Evolutionary conservation across 208 protist genomes (phyloP).

Genomic region (Trypanosomatidae sp.): DNA sequence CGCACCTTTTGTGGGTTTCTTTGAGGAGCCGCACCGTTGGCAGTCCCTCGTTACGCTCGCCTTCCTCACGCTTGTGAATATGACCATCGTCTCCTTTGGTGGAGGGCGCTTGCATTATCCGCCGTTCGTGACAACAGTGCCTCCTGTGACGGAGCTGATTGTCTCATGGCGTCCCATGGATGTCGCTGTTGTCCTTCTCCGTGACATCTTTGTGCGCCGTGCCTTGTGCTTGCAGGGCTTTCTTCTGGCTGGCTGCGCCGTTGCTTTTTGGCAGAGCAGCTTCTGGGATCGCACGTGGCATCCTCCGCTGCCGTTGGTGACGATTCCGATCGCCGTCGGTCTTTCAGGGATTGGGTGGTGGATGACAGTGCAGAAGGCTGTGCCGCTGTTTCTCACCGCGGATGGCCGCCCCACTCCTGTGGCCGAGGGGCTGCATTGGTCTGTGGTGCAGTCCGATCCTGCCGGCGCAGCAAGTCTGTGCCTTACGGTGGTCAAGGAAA

Average conservation of each 20-base stretch:
- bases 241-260: constrained; percentile 48
- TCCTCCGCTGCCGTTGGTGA: constrained; percentile 67
- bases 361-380: constrained; percentile 24
- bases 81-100: constrained; percentile 47
- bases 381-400: constrained; percentile 33
- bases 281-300: constrained; percentile 64
- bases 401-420: constrained; percentile 19
- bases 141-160: constrained; percentile 36
- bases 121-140: constrained; percentile 57
- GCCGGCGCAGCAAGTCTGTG: constrained; percentile 22
- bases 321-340: constrained; percentile 55
- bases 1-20: constrained; percentile 67
- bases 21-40: constrained; percentile 37
- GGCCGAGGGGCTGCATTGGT: constrained; percentile 17
- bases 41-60: constrained; percentile 29
- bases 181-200: constrained; percentile 10
- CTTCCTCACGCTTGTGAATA: constrained; percentile 50
- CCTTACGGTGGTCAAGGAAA: constrained; percentile 24
- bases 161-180: constrained; percentile 7
- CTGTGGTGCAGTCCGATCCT: constrained; percentile 27
- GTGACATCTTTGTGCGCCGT: constrained; percentile 25
- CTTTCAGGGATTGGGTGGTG: constrained; percentile 45
- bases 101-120: constrained; percentile 49
- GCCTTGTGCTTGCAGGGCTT: constrained; percentile 52
- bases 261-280: constrained; percentile 42